Evolutionary conservation across 495 filamentous ascomycete genomes (phyloP).

Genomic region (Talaromyces liani): DNA sequence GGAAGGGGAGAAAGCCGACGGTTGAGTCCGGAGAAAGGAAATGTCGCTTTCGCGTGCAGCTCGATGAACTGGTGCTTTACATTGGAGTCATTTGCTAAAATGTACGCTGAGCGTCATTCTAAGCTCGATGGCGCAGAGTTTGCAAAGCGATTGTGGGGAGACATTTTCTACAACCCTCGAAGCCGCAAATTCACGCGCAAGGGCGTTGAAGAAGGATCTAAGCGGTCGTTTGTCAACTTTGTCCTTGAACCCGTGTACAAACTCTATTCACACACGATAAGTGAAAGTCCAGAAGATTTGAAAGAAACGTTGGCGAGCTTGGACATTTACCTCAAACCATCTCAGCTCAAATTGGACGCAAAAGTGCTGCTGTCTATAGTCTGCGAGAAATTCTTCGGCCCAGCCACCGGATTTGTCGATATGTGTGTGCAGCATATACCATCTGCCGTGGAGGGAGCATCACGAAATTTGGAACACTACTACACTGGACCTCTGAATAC

Average conservation of each 20-base stretch:
- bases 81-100: conserved; percentile 83
- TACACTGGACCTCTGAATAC: conserved; percentile 95
- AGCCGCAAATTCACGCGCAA: conserved; percentile 89
- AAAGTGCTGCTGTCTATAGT: conserved; percentile 83
- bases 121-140: conserved; percentile 75
- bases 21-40: conserved; percentile 92
- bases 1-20: conserved; percentile 73
- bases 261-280: conserved; percentile 91
- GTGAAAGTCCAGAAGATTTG: conserved; percentile 80
- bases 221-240: conserved; percentile 88
- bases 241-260: conserved; percentile 97
- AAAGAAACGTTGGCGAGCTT: conserved; percentile 72
- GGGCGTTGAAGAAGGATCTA: conserved; percentile 69
- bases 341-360: conserved; percentile 82
- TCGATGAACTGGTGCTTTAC: conserved; percentile 97
- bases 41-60: conserved; percentile 89
- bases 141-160: conserved; percentile 79
- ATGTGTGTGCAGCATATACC: conserved; percentile 91
- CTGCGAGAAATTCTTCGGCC: conserved; percentile 92
- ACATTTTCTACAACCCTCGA: conserved; percentile 89
- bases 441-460: conserved; percentile 74
- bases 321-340: conserved; percentile 81
- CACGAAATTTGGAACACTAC: conserved; percentile 68
- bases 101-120: conserved; percentile 87
- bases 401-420: conserved; percentile 85